Evolutionary conservation across 2,329 filamentous ascomycete species (phyloP).

Genomic region (Trichocomaceae sp.): DNA sequence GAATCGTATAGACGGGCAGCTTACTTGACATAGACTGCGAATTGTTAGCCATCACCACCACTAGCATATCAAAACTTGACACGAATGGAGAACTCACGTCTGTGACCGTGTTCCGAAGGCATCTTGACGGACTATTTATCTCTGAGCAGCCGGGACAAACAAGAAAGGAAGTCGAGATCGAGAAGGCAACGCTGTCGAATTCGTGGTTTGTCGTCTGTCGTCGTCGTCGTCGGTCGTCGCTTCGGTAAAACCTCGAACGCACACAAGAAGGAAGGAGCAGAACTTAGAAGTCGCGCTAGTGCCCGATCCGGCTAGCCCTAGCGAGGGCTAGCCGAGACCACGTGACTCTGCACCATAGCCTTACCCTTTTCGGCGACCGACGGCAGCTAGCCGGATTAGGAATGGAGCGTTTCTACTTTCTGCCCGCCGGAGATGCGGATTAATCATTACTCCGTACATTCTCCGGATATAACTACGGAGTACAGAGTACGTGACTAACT

Average conservation of each 20-base stretch:
- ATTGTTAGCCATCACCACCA: constrained; percentile 23
- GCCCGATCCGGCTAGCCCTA: constrained; percentile 22
- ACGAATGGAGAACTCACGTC: constrained; percentile 60
- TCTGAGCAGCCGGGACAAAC: constrained; percentile 38
- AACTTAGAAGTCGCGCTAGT: constrained; percentile 11
- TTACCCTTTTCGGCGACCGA: neutral
- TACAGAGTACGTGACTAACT: no score
- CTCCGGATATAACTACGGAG: neutral
- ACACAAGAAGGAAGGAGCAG: constrained; percentile 26
- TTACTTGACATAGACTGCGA: constrained; percentile 82
- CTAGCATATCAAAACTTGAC: neutral
- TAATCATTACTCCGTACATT: no score
- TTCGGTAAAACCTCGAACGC: constrained; percentile 28
- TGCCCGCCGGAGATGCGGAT: neutral
- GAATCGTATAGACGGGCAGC: constrained; percentile 34
- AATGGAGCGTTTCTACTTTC: neutral
- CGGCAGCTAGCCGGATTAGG: neutral
- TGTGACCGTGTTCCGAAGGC: constrained; percentile 81
- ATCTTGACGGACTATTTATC: constrained; percentile 57
- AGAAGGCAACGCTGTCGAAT: constrained; percentile 34
- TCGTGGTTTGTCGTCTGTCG: constrained; percentile 33
- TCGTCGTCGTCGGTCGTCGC: constrained; percentile 37
- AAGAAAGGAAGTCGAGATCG: constrained; percentile 33
- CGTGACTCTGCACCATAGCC: constrained; percentile 19
- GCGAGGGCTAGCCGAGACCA: constrained; percentile 33